phyloP scores from a whole-genome alignment of 768 basidiomycete genomes.

The Termitomyces eurrhizus region DNA sequence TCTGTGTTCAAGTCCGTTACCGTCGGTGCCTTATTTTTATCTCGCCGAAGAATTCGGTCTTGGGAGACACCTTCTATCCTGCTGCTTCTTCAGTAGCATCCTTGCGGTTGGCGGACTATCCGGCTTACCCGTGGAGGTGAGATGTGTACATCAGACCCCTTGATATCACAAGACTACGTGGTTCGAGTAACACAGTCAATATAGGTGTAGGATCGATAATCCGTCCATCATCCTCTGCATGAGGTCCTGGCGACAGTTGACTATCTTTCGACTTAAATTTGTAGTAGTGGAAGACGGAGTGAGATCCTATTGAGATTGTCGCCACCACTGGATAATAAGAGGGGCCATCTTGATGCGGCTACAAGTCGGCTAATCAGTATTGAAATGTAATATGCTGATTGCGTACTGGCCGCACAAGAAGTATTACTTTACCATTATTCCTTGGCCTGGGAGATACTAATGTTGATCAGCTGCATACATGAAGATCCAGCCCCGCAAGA shows the following conservation, averaged over 20 bases:
- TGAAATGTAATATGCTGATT: not conserved
- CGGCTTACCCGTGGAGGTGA: constrained; percentile 67
- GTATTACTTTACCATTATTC: constrained; percentile 70
- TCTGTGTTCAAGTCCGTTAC: constrained; percentile 24
- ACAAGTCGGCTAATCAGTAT: constrained; percentile 2
- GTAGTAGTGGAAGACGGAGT: constrained; percentile 82
- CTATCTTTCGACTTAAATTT: constrained; percentile 40
- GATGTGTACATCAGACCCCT: constrained; percentile 61
- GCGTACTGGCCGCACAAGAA: not conserved
- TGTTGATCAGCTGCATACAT: constrained; percentile 3
- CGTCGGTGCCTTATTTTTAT: constrained; percentile 21
- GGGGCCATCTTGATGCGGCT: constrained; percentile 94
- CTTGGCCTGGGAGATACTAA: constrained; percentile 85
- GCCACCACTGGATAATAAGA: constrained; percentile 85
- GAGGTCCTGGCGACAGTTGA: constrained; percentile 6
- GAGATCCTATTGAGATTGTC: constrained; percentile 85
- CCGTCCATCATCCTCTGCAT: constrained; percentile 34
- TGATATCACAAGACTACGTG: constrained; percentile 82
- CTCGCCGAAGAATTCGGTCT: constrained; percentile 39
- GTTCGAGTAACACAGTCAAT: constrained; percentile 76
- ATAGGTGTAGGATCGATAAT: constrained; percentile 62
- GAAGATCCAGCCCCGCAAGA: not conserved
- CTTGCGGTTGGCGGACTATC: not conserved
- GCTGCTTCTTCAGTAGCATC: constrained; percentile 11
- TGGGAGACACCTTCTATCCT: constrained; percentile 57